Percentiles rank a stretch among this genome's conserved stretches.
These are phyloP conservation scores for Trichaptum fuscoviolaceum DNA, from an alignment of 768 basidiomycete species.

Conservation along the genomic window DNA sequence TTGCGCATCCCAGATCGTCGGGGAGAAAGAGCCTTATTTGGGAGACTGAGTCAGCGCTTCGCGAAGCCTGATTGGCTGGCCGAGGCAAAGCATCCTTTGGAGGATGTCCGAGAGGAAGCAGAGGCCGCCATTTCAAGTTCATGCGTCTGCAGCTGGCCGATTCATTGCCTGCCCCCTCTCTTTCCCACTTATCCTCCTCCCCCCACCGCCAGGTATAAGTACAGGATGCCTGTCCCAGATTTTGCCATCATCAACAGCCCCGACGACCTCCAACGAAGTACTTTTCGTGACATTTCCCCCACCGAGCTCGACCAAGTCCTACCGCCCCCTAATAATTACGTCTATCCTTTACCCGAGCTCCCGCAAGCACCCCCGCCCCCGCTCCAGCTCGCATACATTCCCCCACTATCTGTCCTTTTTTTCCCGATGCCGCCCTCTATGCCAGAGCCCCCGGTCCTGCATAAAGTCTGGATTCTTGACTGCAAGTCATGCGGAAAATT, in stretches of 20 bases:
- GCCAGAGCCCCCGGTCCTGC: slow-evolving; percentile 43
- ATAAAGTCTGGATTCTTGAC: slow-evolving; percentile 79
- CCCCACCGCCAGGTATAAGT: neutral
- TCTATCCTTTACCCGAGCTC: slow-evolving; percentile 12
- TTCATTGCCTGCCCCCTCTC: neutral
- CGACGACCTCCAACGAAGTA: neutral
- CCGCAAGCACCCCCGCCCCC: slow-evolving; percentile 21
- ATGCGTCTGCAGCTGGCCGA: slow-evolving; percentile 1
- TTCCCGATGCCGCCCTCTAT: slow-evolving; percentile 38
- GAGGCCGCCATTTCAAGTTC: neutral
- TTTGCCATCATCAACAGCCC: neutral
- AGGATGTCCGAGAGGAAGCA: neutral
- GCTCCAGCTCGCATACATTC: slow-evolving; percentile 29
- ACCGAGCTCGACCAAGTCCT: neutral
- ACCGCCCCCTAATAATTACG: slow-evolving; percentile 2
- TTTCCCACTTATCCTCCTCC: slow-evolving; percentile 1
- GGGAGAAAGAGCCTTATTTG: neutral
- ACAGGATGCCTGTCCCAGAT: neutral
- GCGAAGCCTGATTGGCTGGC: neutral
- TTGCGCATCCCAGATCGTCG: neutral
- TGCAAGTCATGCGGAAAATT: slow-evolving; percentile 71
- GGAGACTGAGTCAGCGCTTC: neutral
- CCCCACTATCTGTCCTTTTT: slow-evolving; percentile 20
- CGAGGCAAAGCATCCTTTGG: neutral
- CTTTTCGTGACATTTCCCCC: neutral